Conservation (phyloP, 106 monocot species). For the Phalaenopsis equestris region DNA sequence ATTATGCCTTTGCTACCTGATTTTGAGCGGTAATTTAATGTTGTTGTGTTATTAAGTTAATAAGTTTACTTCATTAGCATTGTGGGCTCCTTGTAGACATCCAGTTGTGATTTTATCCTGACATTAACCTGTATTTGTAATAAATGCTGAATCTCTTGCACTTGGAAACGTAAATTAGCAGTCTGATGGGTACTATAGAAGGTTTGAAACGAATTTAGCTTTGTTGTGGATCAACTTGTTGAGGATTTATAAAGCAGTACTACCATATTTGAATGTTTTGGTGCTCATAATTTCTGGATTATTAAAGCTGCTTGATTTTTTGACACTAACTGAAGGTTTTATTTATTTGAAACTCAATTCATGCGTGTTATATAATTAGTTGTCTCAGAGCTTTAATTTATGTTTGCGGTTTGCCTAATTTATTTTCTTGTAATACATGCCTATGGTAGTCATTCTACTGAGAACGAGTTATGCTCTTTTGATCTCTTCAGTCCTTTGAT, state of each 20-base stretch:
- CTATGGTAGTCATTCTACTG: too few relatives aligned
- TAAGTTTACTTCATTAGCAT: not conserved
- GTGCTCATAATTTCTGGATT: not conserved
- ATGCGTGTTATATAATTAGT: too few relatives aligned
- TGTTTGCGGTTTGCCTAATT: too few relatives aligned
- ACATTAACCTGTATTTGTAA: not conserved
- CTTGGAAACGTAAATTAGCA: not conserved
- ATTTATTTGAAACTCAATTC: too few relatives aligned
- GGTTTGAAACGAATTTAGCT: not conserved
- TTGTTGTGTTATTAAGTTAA: constrained; percentile 1
- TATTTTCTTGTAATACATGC: too few relatives aligned
- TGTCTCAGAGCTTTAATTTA: too few relatives aligned
- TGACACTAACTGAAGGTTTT: too few relatives aligned
- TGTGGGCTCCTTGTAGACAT: not conserved
- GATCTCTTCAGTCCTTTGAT: too few relatives aligned
- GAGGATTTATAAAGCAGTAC: not conserved
- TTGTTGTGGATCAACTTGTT: not conserved
- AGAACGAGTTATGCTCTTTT: too few relatives aligned
- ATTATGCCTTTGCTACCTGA: constrained; percentile 80
- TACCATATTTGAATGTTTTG: not conserved
- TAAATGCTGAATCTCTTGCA: not conserved
- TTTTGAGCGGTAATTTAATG: constrained; percentile 57
- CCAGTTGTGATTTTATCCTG: not conserved
- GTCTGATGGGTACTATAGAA: not conserved
- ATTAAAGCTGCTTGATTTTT: too few relatives aligned